A percentile compares a stretch with the other conserved stretches of the same genome.
Evolutionary conservation across 169 alveolate species (phyloP).

Genomic region (Eimeria tenella): DNA sequence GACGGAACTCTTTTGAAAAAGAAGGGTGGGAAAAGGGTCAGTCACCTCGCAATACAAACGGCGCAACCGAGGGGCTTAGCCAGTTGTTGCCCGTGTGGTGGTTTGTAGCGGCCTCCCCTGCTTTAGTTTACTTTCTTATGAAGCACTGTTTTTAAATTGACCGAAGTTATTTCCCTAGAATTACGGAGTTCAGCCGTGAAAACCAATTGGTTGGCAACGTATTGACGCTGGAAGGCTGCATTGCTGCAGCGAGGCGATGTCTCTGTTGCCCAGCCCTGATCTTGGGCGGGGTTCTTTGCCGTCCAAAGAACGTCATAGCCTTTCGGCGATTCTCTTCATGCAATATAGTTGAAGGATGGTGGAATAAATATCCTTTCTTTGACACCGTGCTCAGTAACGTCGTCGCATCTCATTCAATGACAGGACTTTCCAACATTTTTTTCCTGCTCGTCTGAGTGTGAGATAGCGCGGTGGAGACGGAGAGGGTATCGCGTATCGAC

Average conservation of each 20-base stretch:
- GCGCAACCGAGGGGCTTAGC: not conserved
- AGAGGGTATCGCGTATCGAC: constrained; percentile 37
- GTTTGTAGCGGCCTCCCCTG: constrained; percentile 7
- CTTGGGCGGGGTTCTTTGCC: constrained; percentile 44
- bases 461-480: constrained; percentile 59
- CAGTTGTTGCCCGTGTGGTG: constrained; percentile 43
- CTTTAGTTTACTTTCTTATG: not conserved
- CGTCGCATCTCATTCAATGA: constrained; percentile 8
- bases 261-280: constrained; percentile 63
- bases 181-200: not conserved
- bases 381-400: constrained; percentile 6
- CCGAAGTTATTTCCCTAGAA: not conserved
- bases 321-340: not conserved
- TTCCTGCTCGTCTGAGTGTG: constrained; percentile 49
- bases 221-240: constrained; percentile 18
- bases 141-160: not conserved
- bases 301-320: constrained; percentile 21
- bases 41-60: too few species aligned
- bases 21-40: too few species aligned
- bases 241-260: constrained; percentile 56
- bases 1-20: too few species aligned
- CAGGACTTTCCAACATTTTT: constrained; percentile 15
- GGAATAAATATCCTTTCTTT: not conserved
- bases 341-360: constrained; percentile 10
- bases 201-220: not conserved